Percentiles rank a stretch among this genome's conserved stretches.
phyloP scores from a whole-genome alignment of 306 rosid genomes.

The Cucurbita argyrosperma region DNA sequence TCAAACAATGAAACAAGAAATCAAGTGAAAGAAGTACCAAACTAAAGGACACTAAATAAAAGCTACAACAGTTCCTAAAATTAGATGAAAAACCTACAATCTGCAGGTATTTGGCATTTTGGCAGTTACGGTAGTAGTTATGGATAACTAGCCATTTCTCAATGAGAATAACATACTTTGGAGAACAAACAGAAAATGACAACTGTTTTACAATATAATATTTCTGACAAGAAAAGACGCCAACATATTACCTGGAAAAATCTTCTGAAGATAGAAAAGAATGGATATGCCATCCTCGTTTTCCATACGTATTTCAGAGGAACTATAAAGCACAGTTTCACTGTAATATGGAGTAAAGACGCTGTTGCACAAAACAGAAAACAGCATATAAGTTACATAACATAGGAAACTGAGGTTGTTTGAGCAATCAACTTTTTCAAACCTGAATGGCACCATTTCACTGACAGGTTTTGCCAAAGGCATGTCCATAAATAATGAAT shows the following conservation, averaged over 20 bases:
- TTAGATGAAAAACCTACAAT: neutral
- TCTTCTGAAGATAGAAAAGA: constrained; percentile 93
- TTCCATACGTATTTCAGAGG: constrained; percentile 67
- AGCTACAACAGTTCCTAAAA: neutral
- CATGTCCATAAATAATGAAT: constrained; percentile 93
- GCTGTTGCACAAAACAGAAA: constrained; percentile 26
- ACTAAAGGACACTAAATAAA: neutral
- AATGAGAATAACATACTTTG: neutral
- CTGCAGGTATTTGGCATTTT: neutral
- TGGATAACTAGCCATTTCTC: neutral
- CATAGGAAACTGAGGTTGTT: constrained; percentile 1
- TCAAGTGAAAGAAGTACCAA: neutral
- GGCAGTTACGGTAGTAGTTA: neutral
- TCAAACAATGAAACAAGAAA: neutral
- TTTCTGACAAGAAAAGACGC: neutral
- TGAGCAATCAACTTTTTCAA: constrained; percentile 10
- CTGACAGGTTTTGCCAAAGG: constrained; percentile 90
- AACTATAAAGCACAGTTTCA: constrained; percentile 86
- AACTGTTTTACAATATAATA: neutral
- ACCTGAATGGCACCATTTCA: constrained; percentile 85
- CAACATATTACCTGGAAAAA: constrained; percentile 64
- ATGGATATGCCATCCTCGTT: constrained; percentile 90
- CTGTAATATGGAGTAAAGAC: constrained; percentile 98
- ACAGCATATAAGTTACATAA: neutral
- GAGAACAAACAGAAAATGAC: neutral